phyloP scores from a whole-genome alignment of 1,284 basidiomycete species.

The Inonotus hispidus region DNA sequence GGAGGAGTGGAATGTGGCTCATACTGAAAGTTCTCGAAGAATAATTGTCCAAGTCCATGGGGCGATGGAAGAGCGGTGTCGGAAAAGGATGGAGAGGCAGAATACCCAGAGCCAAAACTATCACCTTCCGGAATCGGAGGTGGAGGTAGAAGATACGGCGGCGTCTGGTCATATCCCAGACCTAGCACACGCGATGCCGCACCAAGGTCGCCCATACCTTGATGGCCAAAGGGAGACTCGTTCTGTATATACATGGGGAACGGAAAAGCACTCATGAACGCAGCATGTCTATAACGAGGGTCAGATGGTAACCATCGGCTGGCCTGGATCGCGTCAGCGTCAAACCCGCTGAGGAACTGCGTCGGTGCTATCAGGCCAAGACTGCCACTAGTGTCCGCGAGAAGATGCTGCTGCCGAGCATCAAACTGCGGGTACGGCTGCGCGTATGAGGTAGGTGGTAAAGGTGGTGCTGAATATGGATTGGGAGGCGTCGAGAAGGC shows the following conservation, averaged over 20 bases:
- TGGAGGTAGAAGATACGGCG: not conserved
- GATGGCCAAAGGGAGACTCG: not conserved
- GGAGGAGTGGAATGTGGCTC: not conserved
- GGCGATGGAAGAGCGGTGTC: constrained; percentile 7
- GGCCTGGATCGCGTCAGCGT: not conserved
- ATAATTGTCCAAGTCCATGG: constrained; percentile 6
- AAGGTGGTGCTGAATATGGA: not conserved
- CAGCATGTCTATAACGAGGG: not conserved
- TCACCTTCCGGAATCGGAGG: not conserved
- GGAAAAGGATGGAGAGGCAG: not conserved
- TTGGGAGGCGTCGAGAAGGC: not conserved
- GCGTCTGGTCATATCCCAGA: not conserved
- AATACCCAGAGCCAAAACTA: not conserved
- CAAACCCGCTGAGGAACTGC: not conserved
- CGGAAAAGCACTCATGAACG: not conserved
- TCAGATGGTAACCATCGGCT: constrained; percentile 9
- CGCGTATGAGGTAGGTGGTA: not conserved
- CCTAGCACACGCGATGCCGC: not conserved
- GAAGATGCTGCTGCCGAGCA: not conserved
- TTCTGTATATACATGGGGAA: not conserved
- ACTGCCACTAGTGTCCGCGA: not conserved
- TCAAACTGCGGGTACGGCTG: not conserved
- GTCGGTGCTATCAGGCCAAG: not conserved
- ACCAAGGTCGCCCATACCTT: not conserved
- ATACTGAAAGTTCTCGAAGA: constrained; percentile 10